Conservation (phyloP, 306 rosid genomes). For the Lithocarpus polystachyus region DNA sequence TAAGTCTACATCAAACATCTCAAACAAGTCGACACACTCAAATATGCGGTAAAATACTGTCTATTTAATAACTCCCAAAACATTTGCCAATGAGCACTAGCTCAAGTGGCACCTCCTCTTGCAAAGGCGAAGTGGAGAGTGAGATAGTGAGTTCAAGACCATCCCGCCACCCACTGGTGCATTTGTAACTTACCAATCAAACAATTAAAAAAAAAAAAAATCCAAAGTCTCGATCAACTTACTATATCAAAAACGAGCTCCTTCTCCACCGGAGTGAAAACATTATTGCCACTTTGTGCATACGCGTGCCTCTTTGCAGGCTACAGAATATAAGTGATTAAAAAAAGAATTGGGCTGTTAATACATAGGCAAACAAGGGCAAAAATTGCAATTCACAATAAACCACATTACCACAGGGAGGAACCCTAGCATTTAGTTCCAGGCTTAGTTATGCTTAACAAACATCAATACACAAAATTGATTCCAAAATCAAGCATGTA, state of each 20-base stretch:
- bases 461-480: neutral
- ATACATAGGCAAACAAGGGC: neutral
- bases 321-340: constrained; percentile 39
- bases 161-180: no score
- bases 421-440: neutral
- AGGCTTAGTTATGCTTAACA: neutral
- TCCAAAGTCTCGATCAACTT: constrained; percentile 25
- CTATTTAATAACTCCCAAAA: constrained; percentile 7
- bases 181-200: no score
- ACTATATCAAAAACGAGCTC: constrained; percentile 88
- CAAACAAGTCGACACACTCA: neutral
- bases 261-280: constrained; percentile 83
- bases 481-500: neutral
- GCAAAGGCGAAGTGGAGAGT: no score
- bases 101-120: no score
- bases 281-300: constrained; percentile 70
- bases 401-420: neutral
- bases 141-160: no score
- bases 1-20: neutral
- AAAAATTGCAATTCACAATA: neutral
- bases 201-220: no score
- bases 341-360: neutral
- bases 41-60: neutral
- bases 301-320: constrained; percentile 83
- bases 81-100: no score